Evolutionary conservation across 495 filamentous ascomycete species (phyloP), one percentile per base, ranked within the genome.

Genomic region (Jackrogersella multiformis): DNA sequence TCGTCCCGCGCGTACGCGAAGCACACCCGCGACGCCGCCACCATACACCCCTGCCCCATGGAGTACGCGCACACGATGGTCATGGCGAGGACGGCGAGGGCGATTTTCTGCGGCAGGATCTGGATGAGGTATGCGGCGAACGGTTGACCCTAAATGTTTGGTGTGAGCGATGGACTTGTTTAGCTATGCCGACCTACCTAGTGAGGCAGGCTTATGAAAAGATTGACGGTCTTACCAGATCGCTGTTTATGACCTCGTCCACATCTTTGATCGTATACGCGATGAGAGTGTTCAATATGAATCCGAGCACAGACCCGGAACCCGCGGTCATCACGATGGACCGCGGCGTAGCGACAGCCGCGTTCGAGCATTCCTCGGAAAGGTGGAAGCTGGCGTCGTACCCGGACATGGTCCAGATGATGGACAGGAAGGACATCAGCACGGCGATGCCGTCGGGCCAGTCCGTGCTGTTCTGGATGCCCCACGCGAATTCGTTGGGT

Each of bases 41-140:
- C 89, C 90, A 92, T 92, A 75, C 89, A 92, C 1, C 89, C 90
- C 78, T 93, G 90, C 16, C 90, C 90, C 90, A 93, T 93, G 15
- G 84, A 89, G 75, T 91, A 93, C 2, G 87, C 89, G 70, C 89
- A 91, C 48, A 92, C 78, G 69, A 93, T 91, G 4, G 90, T 93
- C 30, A 93, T 75, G 2, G 82, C 78, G 6, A 92, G 83, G 61
- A 92, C 86, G 4, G 85, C 87, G 8, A 92, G 79, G n/a, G 87
- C 87, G 0, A 80, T 84, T 20, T 87, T 87, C 66, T 86, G 82
- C 0, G 89, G 87, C 66, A 93, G 77, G 34, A 90, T 82, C 69
- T 93, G 89, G 15, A 90, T 80, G 3, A 92, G 76, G 61, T 93
- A 93, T 0, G 89, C 87, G 0, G 90, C 90, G 82, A 88, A 93